These are phyloP conservation scores for Hericium alpestre DNA, from an alignment of 768 basidiomycete species.

Conservation along the genomic window DNA sequence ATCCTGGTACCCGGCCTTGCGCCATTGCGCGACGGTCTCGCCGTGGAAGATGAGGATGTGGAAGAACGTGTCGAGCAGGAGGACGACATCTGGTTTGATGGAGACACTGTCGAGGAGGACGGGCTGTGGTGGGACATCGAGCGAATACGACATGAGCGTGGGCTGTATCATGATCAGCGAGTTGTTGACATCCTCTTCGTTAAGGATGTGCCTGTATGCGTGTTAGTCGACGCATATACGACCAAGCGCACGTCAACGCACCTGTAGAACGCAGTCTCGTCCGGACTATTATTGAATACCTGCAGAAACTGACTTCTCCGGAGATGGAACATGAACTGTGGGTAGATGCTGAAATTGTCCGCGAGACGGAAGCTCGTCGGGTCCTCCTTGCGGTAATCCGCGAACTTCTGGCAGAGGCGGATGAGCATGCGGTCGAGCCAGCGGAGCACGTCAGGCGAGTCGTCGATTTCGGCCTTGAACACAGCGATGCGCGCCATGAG, in stretches of 20 bases:
- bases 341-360: slow-evolving; percentile 98
- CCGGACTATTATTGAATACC: slow-evolving; percentile 99
- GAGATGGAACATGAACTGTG: slow-evolving; percentile 99
- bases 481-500: slow-evolving; percentile 98
- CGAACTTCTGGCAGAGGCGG: slow-evolving; percentile 96
- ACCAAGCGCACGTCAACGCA: slow-evolving; percentile 21
- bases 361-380: slow-evolving; percentile 84
- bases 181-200: slow-evolving; percentile 98
- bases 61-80: slow-evolving; percentile 98
- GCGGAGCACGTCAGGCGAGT: slow-evolving; percentile 88
- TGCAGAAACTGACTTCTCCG: slow-evolving; percentile 96
- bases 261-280: slow-evolving; percentile 98
- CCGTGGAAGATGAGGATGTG: slow-evolving; percentile 99
- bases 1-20: slow-evolving; percentile 96
- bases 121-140: slow-evolving; percentile 85
- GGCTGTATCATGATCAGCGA: slow-evolving; percentile 99
- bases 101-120: slow-evolving; percentile 95
- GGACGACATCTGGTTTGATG: slow-evolving; percentile 92
- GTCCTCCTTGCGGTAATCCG: slow-evolving; percentile 97
- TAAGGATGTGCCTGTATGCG: slow-evolving; percentile 82
- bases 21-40: slow-evolving; percentile 93
- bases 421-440: slow-evolving; percentile 99
- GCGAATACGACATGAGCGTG: slow-evolving; percentile 95
- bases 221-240: neutral
- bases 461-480: slow-evolving; percentile 98